Evolutionary conservation across 2,329 filamentous ascomycete species (phyloP), one percentile per base, ranked within the genome.

Genomic region (Fusarium sterilihyphosum): DNA sequence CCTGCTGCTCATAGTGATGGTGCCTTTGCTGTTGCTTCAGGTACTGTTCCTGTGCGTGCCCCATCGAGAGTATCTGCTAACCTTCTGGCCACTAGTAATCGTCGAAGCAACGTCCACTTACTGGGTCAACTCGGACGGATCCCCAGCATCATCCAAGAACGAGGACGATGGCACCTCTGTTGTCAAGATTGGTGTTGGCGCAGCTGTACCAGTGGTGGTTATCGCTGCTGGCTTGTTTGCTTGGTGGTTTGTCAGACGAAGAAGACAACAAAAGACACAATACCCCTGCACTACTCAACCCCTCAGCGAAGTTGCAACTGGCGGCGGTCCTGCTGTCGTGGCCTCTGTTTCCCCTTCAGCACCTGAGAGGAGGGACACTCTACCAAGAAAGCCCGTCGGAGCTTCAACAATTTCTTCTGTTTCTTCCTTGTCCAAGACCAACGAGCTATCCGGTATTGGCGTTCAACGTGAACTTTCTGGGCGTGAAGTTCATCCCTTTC

Each of bases 11-110:
- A 74, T 78, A 70, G 72, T 63, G 61, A 69, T 61, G 47, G 68
- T 78, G 61, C 68, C 75, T 73, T 70, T 78, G 68, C 67, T 78
- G 66, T 67, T 78, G 77, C 75, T 78, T 67, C 72, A 78, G 74
- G 77, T 78, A 78, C 70, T 78, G 67, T 78, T 65, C 65, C 72
- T 69, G 54, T 54, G 58, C 9, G 40, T 49, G 5, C 31, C 17
- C 22, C 33, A 12, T 29, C 16, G 2, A 13, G 44, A 49, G 20
- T 6, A 13, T 4, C 14, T 63, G 35, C 56, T 78, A 47, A 78
- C 40, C 33, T 1, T 22, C 7, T n/a, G 11, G 6, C 9, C 37
- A n/a, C 12, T 60, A 78, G 77, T 78, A 74, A 77, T 64, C 61
- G 70, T 77, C n/a, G 65, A 78, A 31, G 73, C 70, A 18, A 78